Evolutionary conservation across 129 eudicot species (phyloP).

Genomic region (Dittrichia graveolens): DNA sequence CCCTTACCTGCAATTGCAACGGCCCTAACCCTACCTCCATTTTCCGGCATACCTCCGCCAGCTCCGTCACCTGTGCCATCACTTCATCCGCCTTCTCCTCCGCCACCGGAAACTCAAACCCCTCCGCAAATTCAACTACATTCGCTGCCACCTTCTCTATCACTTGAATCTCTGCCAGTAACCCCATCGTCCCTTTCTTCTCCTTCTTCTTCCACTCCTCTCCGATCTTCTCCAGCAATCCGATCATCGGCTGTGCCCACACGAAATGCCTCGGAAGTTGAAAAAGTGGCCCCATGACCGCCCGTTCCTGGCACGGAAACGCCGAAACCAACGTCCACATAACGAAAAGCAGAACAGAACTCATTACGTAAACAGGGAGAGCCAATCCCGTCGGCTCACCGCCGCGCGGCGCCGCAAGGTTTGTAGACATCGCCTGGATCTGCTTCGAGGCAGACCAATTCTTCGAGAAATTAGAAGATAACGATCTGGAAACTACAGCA

Average conservation of each 20-base stretch:
- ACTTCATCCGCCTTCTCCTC: conserved; percentile 68
- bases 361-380: conserved; percentile 66
- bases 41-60: conserved; percentile 62
- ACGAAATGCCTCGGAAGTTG: conserved; percentile 51
- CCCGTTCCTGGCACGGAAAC: conserved; percentile 74
- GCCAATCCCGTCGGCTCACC: conserved; percentile 69
- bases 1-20: conserved; percentile 72
- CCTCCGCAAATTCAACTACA: conserved; percentile 58
- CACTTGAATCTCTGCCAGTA: conserved; percentile 69
- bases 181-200: conserved; percentile 67
- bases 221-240: conserved; percentile 78
- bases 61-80: conserved; percentile 56
- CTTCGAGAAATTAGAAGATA: conserved; percentile 55
- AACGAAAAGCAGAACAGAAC: conserved; percentile 58
- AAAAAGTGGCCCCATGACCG: conserved; percentile 49
- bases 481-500: conserved; percentile 34
- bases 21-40: conserved; percentile 89
- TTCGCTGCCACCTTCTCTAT: conserved; percentile 60
- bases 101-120: conserved; percentile 67
- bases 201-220: conserved; percentile 86
- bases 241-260: conserved; percentile 65
- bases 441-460: conserved; percentile 88
- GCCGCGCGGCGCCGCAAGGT: conserved; percentile 77
- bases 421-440: conserved; percentile 69
- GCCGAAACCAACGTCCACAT: conserved; percentile 88